Percentiles rank a stretch among this genome's conserved stretches.
Evolutionary conservation across 192 early-diverging fungal genomes (phyloP).

Genomic region (Geosiphon pyriformis): DNA sequence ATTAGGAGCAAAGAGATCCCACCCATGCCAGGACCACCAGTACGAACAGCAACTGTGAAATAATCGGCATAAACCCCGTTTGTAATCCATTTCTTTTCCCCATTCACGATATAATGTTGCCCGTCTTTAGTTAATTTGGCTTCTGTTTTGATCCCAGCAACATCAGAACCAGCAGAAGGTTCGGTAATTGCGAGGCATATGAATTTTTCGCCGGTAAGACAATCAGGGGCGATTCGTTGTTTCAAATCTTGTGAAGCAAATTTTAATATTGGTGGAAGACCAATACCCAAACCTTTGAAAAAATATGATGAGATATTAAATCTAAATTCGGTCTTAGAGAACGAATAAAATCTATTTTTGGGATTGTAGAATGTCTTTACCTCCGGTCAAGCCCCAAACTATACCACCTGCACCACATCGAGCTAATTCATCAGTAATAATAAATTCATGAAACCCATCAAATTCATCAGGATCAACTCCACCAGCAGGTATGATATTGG

Average conservation of each 20-base stretch:
- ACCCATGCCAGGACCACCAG: constrained; percentile 71
- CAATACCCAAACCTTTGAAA: constrained; percentile 63
- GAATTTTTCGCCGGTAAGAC: constrained; percentile 66
- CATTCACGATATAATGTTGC: constrained; percentile 71
- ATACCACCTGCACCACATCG: constrained; percentile 79
- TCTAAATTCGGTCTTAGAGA: background rate
- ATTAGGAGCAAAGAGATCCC: constrained; percentile 73
- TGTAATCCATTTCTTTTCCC: constrained; percentile 86
- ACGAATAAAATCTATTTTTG: background rate
- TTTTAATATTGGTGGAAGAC: constrained; percentile 68
- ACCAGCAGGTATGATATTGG: constrained; percentile 32
- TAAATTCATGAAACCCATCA: constrained; percentile 66
- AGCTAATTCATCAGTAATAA: constrained; percentile 73
- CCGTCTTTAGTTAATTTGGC: constrained; percentile 65
- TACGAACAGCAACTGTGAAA: constrained; percentile 76
- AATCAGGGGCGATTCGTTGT: constrained; percentile 55
- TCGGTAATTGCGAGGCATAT: constrained; percentile 82
- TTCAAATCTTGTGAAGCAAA: constrained; percentile 67
- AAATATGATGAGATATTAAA: too few species aligned
- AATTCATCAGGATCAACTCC: constrained; percentile 51
- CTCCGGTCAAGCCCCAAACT: constrained; percentile 72
- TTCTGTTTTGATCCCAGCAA: constrained; percentile 63
- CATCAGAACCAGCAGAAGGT: constrained; percentile 66
- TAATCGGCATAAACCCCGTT: constrained; percentile 80
- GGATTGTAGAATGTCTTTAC: constrained; percentile 26